phyloP scores from a whole-genome alignment of 2,329 filamentous ascomycete species.

The Apiospora pterosperma region DNA sequence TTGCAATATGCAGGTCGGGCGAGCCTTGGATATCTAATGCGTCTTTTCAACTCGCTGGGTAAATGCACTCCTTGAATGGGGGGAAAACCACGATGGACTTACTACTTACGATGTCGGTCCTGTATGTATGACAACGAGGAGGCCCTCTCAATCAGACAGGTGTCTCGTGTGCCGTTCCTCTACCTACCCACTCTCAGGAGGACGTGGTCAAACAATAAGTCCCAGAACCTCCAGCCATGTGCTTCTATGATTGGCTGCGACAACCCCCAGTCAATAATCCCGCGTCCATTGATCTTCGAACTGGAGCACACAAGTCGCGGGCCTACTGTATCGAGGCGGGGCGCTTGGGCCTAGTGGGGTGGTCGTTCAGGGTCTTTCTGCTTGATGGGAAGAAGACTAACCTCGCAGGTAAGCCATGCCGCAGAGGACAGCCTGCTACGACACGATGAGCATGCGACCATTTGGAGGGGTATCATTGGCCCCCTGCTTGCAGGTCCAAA shows the following conservation, averaged over 20 bases:
- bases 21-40: not conserved
- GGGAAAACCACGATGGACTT: not conserved
- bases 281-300: not conserved
- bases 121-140: not conserved
- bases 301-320: not conserved
- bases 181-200: not conserved
- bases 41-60: not conserved
- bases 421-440: not conserved
- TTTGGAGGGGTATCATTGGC: not conserved
- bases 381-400: not conserved
- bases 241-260: conserved; percentile 10
- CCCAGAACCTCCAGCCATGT: conserved; percentile 9
- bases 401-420: not conserved
- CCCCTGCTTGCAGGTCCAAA: not conserved
- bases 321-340: not conserved
- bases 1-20: not conserved
- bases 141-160: not conserved
- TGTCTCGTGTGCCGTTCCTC: not conserved
- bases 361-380: not conserved
- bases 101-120: not conserved
- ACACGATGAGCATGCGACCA: conserved; percentile 1
- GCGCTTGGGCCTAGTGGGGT: conserved; percentile 5
- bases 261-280: conserved; percentile 1
- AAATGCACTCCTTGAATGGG: not conserved
- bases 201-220: not conserved